Evolutionary conservation across 768 basidiomycete species (phyloP).

Genomic region (Tricholoma flavovirens): DNA sequence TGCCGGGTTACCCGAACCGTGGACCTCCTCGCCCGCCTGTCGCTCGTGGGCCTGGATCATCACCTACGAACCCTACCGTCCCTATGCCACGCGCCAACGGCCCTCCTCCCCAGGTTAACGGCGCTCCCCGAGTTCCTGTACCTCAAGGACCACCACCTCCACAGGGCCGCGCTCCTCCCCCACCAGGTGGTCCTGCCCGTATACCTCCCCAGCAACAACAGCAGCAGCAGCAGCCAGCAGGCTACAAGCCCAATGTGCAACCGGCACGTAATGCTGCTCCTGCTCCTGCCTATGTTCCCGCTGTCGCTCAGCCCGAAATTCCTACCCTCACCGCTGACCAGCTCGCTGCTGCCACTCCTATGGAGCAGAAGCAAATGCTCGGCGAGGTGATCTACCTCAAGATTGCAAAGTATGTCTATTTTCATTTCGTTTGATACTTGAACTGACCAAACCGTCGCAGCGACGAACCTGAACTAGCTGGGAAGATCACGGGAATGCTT

Average conservation of each 20-base stretch:
- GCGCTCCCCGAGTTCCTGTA: constrained; percentile 42
- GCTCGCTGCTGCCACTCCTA: constrained; percentile 54
- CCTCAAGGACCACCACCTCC: constrained; percentile 46
- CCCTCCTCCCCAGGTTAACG: constrained; percentile 46
- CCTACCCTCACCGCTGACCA: constrained; percentile 44
- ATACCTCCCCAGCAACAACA: constrained; percentile 28
- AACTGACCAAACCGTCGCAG: constrained; percentile 32
- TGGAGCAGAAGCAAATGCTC: constrained; percentile 99
- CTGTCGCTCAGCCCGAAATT: constrained; percentile 29
- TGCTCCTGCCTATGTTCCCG: constrained; percentile 30
- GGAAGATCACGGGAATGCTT: constrained; percentile 98
- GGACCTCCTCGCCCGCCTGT: constrained; percentile 58
- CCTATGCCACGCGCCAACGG: constrained; percentile 64
- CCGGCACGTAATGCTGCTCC: constrained; percentile 33
- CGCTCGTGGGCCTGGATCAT: constrained; percentile 63
- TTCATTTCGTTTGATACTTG: constrained; percentile 11
- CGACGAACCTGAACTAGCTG: constrained; percentile 87
- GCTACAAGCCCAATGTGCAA: constrained; percentile 18
- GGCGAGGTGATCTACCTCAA: constrained; percentile 95
- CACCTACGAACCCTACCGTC: constrained; percentile 58
- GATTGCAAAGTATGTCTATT: constrained; percentile 62
- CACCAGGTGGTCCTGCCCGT: constrained; percentile 32
- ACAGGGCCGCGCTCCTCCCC: constrained; percentile 33
- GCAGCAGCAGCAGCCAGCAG: constrained; percentile 22
- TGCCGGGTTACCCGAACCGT: constrained; percentile 60